These are phyloP conservation scores for Myrica gale DNA, from an alignment of 306 rosid species.

Conservation along the genomic window DNA sequence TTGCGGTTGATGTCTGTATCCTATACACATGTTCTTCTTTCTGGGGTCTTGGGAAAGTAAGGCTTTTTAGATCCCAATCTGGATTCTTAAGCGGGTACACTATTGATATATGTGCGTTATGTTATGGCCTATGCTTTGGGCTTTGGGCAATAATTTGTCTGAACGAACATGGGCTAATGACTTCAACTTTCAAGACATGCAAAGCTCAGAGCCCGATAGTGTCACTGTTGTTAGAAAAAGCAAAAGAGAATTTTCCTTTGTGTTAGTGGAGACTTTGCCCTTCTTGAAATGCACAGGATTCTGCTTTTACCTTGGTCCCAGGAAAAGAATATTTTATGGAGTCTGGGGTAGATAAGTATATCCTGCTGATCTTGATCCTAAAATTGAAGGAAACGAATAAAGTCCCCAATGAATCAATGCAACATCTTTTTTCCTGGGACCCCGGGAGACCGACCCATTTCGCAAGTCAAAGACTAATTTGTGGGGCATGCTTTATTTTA, in stretches of 20 bases:
- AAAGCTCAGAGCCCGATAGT: constrained; percentile 34
- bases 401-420: constrained; percentile 21
- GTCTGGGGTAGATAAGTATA: constrained; percentile 10
- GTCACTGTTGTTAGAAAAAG: constrained; percentile 31
- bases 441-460: background rate
- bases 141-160: constrained; percentile 39
- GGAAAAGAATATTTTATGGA: constrained; percentile 23
- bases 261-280: constrained; percentile 56
- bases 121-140: constrained; percentile 27
- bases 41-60: constrained; percentile 67
- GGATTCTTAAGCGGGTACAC: constrained; percentile 33
- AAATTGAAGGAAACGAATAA: constrained; percentile 13
- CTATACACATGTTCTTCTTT: constrained; percentile 29
- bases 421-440: background rate
- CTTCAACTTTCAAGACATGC: constrained; percentile 78
- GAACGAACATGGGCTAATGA: constrained; percentile 35
- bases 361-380: constrained; percentile 9
- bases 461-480: background rate
- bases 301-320: constrained; percentile 36
- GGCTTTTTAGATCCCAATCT: constrained; percentile 38
- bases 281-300: constrained; percentile 48
- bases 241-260: constrained; percentile 49
- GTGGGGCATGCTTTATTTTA: background rate
- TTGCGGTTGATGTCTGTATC: constrained; percentile 5
- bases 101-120: constrained; percentile 37